Conservation (phyloP, 208 protist species). For the Crithidia expoeki region DNA sequence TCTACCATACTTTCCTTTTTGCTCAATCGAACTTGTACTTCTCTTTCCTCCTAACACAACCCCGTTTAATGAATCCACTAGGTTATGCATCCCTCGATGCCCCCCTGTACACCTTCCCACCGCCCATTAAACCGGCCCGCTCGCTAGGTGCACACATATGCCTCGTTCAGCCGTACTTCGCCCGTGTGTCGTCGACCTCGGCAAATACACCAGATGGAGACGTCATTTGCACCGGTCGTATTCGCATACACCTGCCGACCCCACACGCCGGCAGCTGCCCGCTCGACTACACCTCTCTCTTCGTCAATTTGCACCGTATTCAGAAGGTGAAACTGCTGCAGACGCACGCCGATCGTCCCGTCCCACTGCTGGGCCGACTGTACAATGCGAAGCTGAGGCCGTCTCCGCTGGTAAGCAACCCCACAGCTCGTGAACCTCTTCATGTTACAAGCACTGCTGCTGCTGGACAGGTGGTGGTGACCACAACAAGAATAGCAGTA, state of each 20-base stretch:
- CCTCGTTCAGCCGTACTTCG: constrained; percentile 12
- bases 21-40: neutral
- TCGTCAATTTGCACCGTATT: constrained; percentile 19
- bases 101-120: constrained; percentile 17
- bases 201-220: neutral
- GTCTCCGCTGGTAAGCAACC: neutral
- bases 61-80: constrained; percentile 26
- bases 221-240: constrained; percentile 15
- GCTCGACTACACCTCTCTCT: constrained; percentile 35
- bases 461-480: neutral
- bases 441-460: neutral
- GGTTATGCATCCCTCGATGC: constrained; percentile 16
- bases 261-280: constrained; percentile 34
- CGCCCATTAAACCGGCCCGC: neutral
- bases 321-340: constrained; percentile 23
- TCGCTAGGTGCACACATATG: constrained; percentile 24
- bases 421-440: neutral
- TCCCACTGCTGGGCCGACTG: constrained; percentile 19
- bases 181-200: neutral
- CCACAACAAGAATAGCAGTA: neutral
- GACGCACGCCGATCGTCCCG: constrained; percentile 6
- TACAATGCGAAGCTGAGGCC: neutral
- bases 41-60: too few species aligned
- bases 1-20: neutral
- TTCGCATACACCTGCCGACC: constrained; percentile 21